These are phyloP conservation scores for Chlorophyllum brunneum DNA, from an alignment of 768 basidiomycete genomes.

Conservation along the genomic window DNA sequence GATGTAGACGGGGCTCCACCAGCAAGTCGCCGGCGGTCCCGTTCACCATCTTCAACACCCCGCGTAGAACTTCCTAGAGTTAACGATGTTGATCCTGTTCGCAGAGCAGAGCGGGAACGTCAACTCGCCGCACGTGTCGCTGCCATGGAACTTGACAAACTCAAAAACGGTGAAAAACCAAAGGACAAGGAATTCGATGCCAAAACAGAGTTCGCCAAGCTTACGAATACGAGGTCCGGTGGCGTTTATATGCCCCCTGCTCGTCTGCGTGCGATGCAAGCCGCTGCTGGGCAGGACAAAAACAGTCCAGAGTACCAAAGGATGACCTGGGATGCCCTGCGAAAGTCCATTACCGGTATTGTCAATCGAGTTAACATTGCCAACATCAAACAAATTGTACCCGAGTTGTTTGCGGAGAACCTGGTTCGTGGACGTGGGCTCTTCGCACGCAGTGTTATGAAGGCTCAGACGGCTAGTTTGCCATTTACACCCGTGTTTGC, in stretches of 20 bases:
- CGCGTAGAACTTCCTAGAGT: slow-evolving; percentile 36
- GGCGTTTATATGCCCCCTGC: slow-evolving; percentile 98
- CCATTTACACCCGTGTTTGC: slow-evolving; percentile 98
- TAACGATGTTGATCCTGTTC: slow-evolving; percentile 71
- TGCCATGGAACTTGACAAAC: slow-evolving; percentile 62
- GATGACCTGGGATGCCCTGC: slow-evolving; percentile 94
- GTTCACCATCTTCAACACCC: slow-evolving; percentile 33
- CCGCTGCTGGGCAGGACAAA: slow-evolving; percentile 79
- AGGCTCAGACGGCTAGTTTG: slow-evolving; percentile 94
- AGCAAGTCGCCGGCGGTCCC: slow-evolving; percentile 40
- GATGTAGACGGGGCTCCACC: slow-evolving; percentile 38
- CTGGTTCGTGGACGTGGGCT: slow-evolving; percentile 90
- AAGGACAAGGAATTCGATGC: slow-evolving; percentile 48
- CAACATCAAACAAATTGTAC: slow-evolving; percentile 93
- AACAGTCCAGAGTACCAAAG: slow-evolving; percentile 87
- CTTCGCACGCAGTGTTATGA: slow-evolving; percentile 94
- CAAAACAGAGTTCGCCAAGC: slow-evolving; percentile 86
- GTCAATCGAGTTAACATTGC: slow-evolving; percentile 98
- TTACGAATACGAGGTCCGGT: slow-evolving; percentile 77
- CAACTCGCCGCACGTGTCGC: slow-evolving; percentile 72
- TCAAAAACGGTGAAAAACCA: slow-evolving; percentile 41
- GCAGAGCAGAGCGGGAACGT: slow-evolving; percentile 73
- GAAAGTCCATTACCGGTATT: slow-evolving; percentile 98
- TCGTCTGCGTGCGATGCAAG: slow-evolving; percentile 85
- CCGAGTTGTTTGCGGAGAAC: slow-evolving; percentile 91